These are phyloP conservation scores for Calophaca sinica DNA, from an alignment of 306 rosid species.

Conservation along the genomic window DNA sequence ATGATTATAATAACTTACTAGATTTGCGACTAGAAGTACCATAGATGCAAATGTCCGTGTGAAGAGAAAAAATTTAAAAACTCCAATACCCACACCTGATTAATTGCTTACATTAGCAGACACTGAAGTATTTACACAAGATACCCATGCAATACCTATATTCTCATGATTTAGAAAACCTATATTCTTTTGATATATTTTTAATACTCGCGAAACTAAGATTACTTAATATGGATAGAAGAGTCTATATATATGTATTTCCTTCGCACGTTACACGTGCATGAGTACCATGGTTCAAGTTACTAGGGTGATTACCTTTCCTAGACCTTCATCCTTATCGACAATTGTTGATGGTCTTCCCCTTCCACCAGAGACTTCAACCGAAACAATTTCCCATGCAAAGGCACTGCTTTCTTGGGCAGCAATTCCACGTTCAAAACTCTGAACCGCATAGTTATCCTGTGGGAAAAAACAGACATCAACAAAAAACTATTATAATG, in stretches of 20 bases:
- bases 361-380: constrained; percentile 98
- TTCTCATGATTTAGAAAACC: constrained; percentile 30
- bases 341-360: constrained; percentile 86
- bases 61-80: constrained; percentile 11
- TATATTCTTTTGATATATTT: constrained; percentile 21
- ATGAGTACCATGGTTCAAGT: constrained; percentile 32
- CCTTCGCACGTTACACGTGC: background rate
- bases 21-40: constrained; percentile 32
- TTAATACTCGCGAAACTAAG: constrained; percentile 23
- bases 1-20: background rate
- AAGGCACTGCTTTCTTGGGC: constrained; percentile 82
- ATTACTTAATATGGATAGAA: constrained; percentile 5
- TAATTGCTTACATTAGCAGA: background rate
- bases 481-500: constrained; percentile 19
- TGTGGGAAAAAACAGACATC: constrained; percentile 52
- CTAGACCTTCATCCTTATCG: constrained; percentile 89
- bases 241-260: constrained; percentile 23
- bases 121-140: constrained; percentile 16
- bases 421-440: constrained; percentile 96
- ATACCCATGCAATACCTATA: constrained; percentile 6
- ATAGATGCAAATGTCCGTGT: constrained; percentile 14
- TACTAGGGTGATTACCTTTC: constrained; percentile 68
- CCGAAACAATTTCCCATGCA: constrained; percentile 93
- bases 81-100: constrained; percentile 20
- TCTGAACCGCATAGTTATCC: constrained; percentile 84